Evolutionary conservation across 2,329 filamentous ascomycete genomes (phyloP).

Genomic region (Xylaria sp.): DNA sequence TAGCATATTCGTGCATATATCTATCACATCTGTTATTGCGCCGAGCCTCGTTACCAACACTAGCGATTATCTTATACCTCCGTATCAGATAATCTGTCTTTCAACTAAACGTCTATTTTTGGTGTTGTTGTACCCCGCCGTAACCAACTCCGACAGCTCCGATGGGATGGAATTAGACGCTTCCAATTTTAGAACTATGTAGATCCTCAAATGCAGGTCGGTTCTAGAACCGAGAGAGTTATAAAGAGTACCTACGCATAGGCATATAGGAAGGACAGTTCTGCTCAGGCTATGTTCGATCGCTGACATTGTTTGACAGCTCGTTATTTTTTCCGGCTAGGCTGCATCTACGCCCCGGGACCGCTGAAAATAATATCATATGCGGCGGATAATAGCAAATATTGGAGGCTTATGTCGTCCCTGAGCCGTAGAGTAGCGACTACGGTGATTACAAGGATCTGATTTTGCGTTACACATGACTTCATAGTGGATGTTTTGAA

Average conservation of each 20-base stretch:
- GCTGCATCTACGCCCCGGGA: constrained; percentile 1
- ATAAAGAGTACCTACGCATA: background rate
- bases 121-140: constrained; percentile 13
- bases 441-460: background rate
- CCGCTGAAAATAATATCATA: constrained; percentile 15
- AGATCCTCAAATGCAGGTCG: constrained; percentile 9
- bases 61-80: background rate
- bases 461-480: background rate
- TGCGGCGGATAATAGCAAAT: constrained; percentile 17
- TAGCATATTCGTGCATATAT: background rate
- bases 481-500: background rate
- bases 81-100: background rate
- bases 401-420: background rate
- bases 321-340: constrained; percentile 20
- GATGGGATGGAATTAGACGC: constrained; percentile 11
- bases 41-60: background rate
- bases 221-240: constrained; percentile 6
- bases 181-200: constrained; percentile 33
- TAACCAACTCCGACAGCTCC: constrained; percentile 25
- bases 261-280: background rate
- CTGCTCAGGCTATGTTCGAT: background rate
- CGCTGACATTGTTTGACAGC: background rate
- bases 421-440: background rate
- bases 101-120: constrained; percentile 21
- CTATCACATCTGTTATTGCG: background rate